Evolutionary conservation across 164 flowering plant species (phyloP).

Genomic region (Taxillus chinensis): DNA sequence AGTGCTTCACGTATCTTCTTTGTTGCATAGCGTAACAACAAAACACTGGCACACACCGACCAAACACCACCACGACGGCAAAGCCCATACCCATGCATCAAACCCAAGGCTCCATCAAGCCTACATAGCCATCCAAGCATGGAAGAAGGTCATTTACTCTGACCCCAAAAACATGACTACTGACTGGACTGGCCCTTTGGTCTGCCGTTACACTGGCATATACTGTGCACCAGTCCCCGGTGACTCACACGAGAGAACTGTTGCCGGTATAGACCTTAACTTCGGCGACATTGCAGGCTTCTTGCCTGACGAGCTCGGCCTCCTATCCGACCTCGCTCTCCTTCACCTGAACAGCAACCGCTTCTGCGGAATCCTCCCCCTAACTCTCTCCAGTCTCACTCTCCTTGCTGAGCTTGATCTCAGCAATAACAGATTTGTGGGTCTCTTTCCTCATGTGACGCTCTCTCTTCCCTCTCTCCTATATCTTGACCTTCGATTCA

Average conservation of each 20-base stretch:
- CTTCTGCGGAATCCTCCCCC: conserved; percentile 67
- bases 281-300: conserved; percentile 50
- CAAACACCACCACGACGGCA: conserved; percentile 17
- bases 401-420: conserved; percentile 69
- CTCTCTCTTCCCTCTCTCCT: conserved; percentile 48
- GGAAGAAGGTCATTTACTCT: conserved; percentile 69
- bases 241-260: conserved; percentile 30
- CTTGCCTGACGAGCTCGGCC: conserved; percentile 58
- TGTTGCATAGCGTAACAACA: conserved; percentile 18
- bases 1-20: conserved; percentile 18
- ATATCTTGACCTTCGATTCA: conserved; percentile 68
- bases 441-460: conserved; percentile 53
- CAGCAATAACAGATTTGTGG: conserved; percentile 70
- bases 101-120: conserved; percentile 54
- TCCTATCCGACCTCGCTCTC: conserved; percentile 61
- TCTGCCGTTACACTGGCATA: conserved; percentile 54
- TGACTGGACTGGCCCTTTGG: conserved; percentile 63
- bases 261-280: conserved; percentile 78
- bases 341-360: conserved; percentile 68
- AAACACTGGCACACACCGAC: conserved; percentile 18
- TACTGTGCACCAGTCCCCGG: conserved; percentile 41
- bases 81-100: conserved; percentile 5
- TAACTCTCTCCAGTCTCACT: conserved; percentile 33
- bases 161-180: conserved; percentile 63
- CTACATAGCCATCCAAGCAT: conserved; percentile 61